Base-by-base conservation (phyloP, 257 asterid genomes). In the Przewalskia tangutica region DNA sequence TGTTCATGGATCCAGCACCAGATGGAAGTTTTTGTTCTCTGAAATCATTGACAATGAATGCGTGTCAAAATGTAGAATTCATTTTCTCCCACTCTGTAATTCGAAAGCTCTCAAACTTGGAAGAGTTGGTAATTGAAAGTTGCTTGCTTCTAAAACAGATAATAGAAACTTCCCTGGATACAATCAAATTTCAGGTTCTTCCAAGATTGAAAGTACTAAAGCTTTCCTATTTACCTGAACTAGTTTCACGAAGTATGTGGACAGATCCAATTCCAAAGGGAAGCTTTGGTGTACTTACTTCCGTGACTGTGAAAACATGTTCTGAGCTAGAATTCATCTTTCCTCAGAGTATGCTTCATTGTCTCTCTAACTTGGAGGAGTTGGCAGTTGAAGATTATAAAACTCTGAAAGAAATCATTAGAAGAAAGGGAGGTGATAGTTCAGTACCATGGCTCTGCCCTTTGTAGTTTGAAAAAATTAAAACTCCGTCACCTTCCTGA, bases 101-200 rank as follows among this genome's bases (percentile, higher is more conserved):
- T 36, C 18, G 6, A 27, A 48, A 73, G 20, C 84, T 85, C 36
- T 27, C 14, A 5, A 82, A 71, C 56, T 56, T 85, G 4, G 88
- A 85, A 71, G 80, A 67, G 23, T 73, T 85, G 14, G 79, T 82
- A 1, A 65, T 85, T 13, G 82, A 82, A 77, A 77, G 81, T 23
- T 85, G 88, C 11, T 76, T 63, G 23, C 17, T 65, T 51, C 73
- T 85, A 73, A 68, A 51, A 18, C 53, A 51, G 40, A 75, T 84
- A 68, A 42, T 81, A 18, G 66, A 51, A 67, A 40, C 59, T 54
- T 1, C 59, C 18, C 7, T 14, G 59, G 59, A 4, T 14, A 54
- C 18, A 13, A 14, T 16, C 17, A 27, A 48, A 11, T 60, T 55
- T 18, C 16, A 48, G 5, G 27, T 13, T 53, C 32, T 77, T 16